Evolutionary conservation across 257 asterid species (phyloP), one percentile per base, ranked within the genome.

Genomic region (Primulina huaijiensis): DNA sequence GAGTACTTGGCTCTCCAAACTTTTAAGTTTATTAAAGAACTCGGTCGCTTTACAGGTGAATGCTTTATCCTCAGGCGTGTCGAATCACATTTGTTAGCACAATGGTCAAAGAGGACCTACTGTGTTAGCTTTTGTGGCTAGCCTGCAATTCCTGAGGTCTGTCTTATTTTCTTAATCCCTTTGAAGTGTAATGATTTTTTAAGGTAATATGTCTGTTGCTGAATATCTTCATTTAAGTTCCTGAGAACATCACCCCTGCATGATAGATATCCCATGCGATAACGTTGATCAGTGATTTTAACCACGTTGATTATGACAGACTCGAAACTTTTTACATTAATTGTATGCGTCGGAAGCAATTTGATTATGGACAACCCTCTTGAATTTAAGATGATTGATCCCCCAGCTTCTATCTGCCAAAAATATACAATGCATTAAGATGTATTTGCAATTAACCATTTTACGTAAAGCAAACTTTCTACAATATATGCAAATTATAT

Each of bases 1-100:
- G 97, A 3, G 92, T 89, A 94, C 37, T 78, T 94, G 83, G 99
- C 99, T 61, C 84, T 94, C 31, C 99, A 94, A 83, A 94, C 99
- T 2, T 86, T 77, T 12, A 94, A 89, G 74, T 94, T 94, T 62
- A 69, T 90, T 12, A 85, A 86, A 78, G 96, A 88, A 57, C 88
- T 94, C 17, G 89, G 97, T 27, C 88, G 94, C 37, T 94, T 71
- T 76, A 94, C 99, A 62, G 99, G 99, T 90, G 4, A 31, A 33
- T 65, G 8, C n/a, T 65, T 71, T 16, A 25, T 34, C 56, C n/a
- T 17, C 25, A 23, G 25, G 25, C 25, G 25, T 23, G 25, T 23
- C 25, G 25, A 23, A 23, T 23, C 25, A 23, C 25, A 23, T 23
- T 23, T 23, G 25, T 23, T 23, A 23, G 25, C n/a, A 17, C 20